Evolutionary conservation across 2,329 filamentous ascomycete genomes (phyloP), one percentile per base, ranked within the genome.

Genomic region (Phyllosticta capitalensis): DNA sequence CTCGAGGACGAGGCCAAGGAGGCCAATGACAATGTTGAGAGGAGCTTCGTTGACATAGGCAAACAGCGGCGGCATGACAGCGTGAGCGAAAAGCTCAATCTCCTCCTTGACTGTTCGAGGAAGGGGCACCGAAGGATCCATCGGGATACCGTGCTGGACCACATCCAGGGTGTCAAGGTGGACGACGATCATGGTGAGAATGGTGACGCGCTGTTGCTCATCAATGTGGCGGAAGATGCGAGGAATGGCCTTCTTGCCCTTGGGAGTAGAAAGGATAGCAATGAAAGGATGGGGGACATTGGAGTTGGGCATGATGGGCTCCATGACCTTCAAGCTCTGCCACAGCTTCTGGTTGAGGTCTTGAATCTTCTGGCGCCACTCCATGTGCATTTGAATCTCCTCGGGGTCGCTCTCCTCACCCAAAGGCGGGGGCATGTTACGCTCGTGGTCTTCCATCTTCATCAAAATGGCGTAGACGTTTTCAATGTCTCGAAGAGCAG

Each of bases 211-310:
- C 74, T 97, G 92, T 69, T 96, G 89, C 63, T 92, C 88, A 64
- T 89, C 88, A 56, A 96, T 89, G 68, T 96, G 90, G 51, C 91
- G 87, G 82, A 97, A 97, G 57, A 97, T 89, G 59, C 94, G 90
- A 55, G 91, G 91, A 62, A 99, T 90, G 1, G 89, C 90, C 77
- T 94, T 96, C 78, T 96, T 97, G 69, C 94, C 94, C 78, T 99
- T 99, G 65, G 87, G 84, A 68, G 94, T 95, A 4, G 92, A 95
- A 53, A 99, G 79, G 72, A 99, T 92, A 53, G 92, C 90, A 66
- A 99, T 96, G 75, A 99, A 99, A 0, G 94, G 94, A 72, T 99
- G 94, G 19, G 82, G 79, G 2, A 78, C 78, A 56, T 87, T 89
- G 52, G 54, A 54, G 38, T 76, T 74, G 51, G 74, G 70, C 57